These are phyloP conservation scores for Rauvolfia tetraphylla DNA, from an alignment of 257 asterid species.

Conservation along the genomic window DNA sequence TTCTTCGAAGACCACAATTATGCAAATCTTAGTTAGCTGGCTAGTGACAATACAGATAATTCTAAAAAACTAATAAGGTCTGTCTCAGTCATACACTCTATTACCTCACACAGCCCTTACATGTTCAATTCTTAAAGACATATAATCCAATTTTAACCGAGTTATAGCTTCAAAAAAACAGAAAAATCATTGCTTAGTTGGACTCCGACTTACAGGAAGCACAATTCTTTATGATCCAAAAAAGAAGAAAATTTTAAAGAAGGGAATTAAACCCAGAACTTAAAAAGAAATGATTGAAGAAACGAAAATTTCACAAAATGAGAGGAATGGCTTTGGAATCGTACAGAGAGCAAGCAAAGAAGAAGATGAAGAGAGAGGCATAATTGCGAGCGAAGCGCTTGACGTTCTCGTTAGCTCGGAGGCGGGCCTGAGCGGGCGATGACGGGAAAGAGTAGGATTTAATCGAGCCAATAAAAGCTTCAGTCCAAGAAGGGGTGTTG, in stretches of 20 bases:
- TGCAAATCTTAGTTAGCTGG: background rate
- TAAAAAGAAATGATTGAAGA: background rate
- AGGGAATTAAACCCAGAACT: background rate
- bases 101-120: background rate
- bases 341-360: conserved; percentile 83
- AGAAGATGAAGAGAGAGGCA: conserved; percentile 57
- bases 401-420: conserved; percentile 88
- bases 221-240: background rate
- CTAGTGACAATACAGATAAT: background rate
- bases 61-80: no score
- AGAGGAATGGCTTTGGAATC: conserved; percentile 9
- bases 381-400: conserved; percentile 88
- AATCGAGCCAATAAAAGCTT: conserved; percentile 54
- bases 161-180: background rate
- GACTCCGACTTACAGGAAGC: background rate
- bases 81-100: background rate
- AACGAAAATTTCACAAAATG: background rate
- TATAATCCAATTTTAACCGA: background rate
- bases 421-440: conserved; percentile 77
- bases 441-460: conserved; percentile 84
- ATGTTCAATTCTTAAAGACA: background rate
- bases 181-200: background rate
- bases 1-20: background rate
- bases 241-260: background rate
- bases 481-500: conserved; percentile 77